Base-by-base conservation (phyloP, 148 eudicot species). In the Vaccinium macrocarpon region DNA sequence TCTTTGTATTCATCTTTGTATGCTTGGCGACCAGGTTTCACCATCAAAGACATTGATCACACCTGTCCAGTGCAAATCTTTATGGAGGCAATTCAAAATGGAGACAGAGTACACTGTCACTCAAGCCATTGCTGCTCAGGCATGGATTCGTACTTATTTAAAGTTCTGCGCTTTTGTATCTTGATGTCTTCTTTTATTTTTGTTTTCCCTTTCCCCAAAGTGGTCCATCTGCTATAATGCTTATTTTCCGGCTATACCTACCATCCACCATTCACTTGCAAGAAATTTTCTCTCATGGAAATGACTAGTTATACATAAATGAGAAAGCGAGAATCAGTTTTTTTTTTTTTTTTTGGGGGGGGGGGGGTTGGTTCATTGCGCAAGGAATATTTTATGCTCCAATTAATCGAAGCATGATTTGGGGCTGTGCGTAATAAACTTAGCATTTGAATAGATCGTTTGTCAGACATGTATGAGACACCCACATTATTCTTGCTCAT, bases 91-190 rank as follows among this genome's bases (percentile, higher is more conserved):
- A 87, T 97, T 97, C 85, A 93, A 90, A 85, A 82, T 91, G 50
- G 99, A 97, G 90, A 97, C 99, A 0, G 98, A 97, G 82, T 97
- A 97, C 88, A 92, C 95, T 52, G 98, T 97, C 73, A 94, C 90
- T 86, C 99, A 97, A 91, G 99, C 99, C 79, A 91, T 95, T 86
- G 88, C 99, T 84, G 98, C 99, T 81, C 99, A 97, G 98, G 99
- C 90, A 93, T 78, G 91, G 78, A 82, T 35, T 78, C n/a, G 9
- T 29, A 21, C 72, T 16, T 78, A 48, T 68, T 27, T 53, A 19
- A 80, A 80, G 52, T 61, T 73, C 76, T 25, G n/a, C 49, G 21
- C 56, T 61, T 80, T 5, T 18, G n/a, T 80, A 19, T 16, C 68
- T 16, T 16, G 21, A 35, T 46, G 13, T 25, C 42, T 5, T 70